Evolutionary conservation across 2,329 filamentous ascomycete genomes (phyloP), one percentile per base, ranked within the genome.

Genomic region (Claviceps fusiformis): DNA sequence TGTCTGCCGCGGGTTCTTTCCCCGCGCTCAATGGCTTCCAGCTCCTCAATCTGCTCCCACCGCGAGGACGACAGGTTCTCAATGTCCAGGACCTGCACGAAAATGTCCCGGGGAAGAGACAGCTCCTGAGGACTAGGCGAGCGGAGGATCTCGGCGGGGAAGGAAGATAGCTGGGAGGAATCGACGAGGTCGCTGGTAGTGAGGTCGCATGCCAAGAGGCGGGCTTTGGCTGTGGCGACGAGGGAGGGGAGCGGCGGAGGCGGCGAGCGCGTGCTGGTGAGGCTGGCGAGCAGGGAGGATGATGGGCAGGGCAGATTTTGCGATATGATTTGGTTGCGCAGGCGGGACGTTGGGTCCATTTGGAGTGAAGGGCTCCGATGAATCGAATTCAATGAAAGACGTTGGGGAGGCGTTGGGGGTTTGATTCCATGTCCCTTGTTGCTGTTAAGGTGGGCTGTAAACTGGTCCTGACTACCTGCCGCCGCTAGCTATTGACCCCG

Each of bases 41-140:
- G 81, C 39, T 84, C 82, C 67, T 96, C 89, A 37, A 95, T 79
- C 68, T 96, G 89, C 59, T 89, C 85, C 89, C 91, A 95, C 53
- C 86, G 79, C 62, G 86, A 89, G 53, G 80, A 77, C 2, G 84
- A 79, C 24, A 97, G 78, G 65, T 97, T 91, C 65, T 95, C 86
- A 8, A 97, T 76, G 62, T 95, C 90, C 1, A 95, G 72, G 0
- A 97, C 80, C 68, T 97, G 93, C 1, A 93, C 85, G 3, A 85
- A 75, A 0, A 92, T 75, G 37, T 88, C 80, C 1, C 75, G 76
- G 0, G 72, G 58, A 0, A 97, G 72, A 0, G 70, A 71, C 4
- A 73, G 69, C 56, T 88, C 81, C 59, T 78, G 75, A 10, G 77
- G 68, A 3, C 72, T 70, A 0, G 78, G 73, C 0, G 78, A 73